Evolutionary conservation across 495 filamentous ascomycete species (phyloP), one percentile per base, ranked within the genome.

Genomic region (Chaetomidium leptoderma): DNA sequence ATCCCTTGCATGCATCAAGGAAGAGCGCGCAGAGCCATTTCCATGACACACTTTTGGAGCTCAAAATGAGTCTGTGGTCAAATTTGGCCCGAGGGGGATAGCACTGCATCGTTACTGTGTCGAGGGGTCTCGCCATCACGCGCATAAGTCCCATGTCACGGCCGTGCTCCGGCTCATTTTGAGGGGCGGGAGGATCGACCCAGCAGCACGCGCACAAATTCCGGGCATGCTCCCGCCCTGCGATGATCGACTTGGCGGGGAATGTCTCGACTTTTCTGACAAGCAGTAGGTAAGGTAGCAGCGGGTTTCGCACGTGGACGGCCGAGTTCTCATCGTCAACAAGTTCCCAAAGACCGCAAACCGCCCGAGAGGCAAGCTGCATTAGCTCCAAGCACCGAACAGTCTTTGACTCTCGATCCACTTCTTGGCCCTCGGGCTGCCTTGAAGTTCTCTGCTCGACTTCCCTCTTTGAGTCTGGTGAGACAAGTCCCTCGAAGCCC

Each of bases 381-480:
- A 14, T 46, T n/a, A 13, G 8, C 40, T 21, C 43, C 43, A 17
- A 46, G 6, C 43, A n/a, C 8, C 43, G n/a, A n/a, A n/a, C n/a
- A n/a, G n/a, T n/a, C n/a, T n/a, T n/a, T n/a, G n/a, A n/a, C n/a
- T n/a, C n/a, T n/a, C 40, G 40, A 44, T 17, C 43, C 43, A 6
- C 4, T 26, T 16, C 43, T 46, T 46, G 43, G 43, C 26, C 6
- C 11, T 10, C 13, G 14, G 23, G 11, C 13, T 33, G 5, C 29
- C 29, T 24, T 44, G 6, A 16, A n/a, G n/a, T n/a, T n/a, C n/a
- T n/a, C 24, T 30, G 14, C 42, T 26, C 30, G n/a, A n/a, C 46
- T n/a, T 55, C 51, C 54, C 53, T 19, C 48, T 13, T 61, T 58
- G 39, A 54, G 58, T 48, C 44, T 64, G 53, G 62, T 68, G 63